A percentile compares a stretch with the other conserved stretches of the same genome.
Evolutionary conservation across 2,329 filamentous ascomycete genomes (phyloP).

Genomic region (Clonostachys rhizophaga): DNA sequence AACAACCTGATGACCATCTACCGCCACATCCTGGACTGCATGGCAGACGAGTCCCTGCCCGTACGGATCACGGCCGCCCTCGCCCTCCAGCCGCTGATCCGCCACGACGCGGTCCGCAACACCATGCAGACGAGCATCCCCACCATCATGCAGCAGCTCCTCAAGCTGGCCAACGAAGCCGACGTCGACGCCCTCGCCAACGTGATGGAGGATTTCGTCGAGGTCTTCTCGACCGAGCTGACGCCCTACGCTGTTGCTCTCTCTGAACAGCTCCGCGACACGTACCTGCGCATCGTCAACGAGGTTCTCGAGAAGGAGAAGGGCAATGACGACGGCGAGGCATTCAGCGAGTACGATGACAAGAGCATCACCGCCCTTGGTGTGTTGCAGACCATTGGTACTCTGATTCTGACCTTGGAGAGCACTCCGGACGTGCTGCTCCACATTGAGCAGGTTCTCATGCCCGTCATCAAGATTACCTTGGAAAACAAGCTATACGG

Average conservation of each 20-base stretch:
- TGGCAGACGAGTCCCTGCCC: conserved; percentile 90
- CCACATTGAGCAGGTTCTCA: conserved; percentile 91
- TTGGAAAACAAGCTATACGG: conserved; percentile 96
- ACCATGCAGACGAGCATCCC: conserved; percentile 98
- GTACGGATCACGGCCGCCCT: conserved; percentile 92
- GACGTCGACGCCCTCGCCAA: conserved; percentile 96
- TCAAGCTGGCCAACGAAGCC: conserved; percentile 96
- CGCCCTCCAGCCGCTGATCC: conserved; percentile 89
- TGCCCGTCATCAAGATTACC: conserved; percentile 95
- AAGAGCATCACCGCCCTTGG: conserved; percentile 97
- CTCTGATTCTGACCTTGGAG: conserved; percentile 91
- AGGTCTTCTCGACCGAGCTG: conserved; percentile 94
- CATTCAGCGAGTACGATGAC: conserved; percentile 92
- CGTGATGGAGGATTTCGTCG: conserved; percentile 99
- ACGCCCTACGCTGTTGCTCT: conserved; percentile 96
- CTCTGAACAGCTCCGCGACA: conserved; percentile 92
- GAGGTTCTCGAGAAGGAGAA: conserved; percentile 88
- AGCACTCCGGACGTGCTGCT: conserved; percentile 93
- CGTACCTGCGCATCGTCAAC: conserved; percentile 87
- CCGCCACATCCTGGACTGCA: conserved; percentile 91
- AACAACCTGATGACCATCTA: conserved; percentile 97
- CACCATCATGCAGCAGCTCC: conserved; percentile 97
- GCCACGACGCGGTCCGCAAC: conserved; percentile 87
- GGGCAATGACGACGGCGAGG: conserved; percentile 69
- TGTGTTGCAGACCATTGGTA: conserved; percentile 95